Conservation (phyloP, 176 grass and related monocot genomes). For the Cymbopogon citratus region DNA sequence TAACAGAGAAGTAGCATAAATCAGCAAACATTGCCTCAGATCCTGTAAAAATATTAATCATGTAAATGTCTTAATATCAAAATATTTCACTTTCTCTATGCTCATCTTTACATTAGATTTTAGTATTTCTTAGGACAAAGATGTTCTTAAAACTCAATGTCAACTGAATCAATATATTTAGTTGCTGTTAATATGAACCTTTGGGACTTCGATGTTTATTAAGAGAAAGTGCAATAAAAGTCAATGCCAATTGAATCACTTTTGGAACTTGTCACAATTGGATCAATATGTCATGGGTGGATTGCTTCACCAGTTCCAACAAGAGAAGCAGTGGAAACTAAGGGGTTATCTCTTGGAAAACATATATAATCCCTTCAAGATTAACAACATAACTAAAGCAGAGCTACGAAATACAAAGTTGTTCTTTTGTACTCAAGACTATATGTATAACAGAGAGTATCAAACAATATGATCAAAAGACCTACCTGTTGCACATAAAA, state of each 20-base stretch:
- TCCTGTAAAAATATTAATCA: conserved; percentile 48
- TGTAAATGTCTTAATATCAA: conserved; percentile 3
- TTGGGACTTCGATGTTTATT: neutral
- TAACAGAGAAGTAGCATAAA: conserved; percentile 98
- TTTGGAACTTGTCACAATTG: neutral
- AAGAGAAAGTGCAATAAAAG: neutral
- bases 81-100: neutral
- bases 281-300: neutral
- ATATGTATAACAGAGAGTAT: conserved; percentile 5
- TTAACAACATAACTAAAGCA: neutral
- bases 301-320: neutral
- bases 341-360: neutral
- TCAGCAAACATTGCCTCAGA: conserved; percentile 99
- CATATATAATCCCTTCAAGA: neutral
- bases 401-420: neutral
- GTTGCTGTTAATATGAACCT: neutral
- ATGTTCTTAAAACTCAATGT: neutral
- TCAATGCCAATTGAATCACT: neutral
- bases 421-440: conserved; percentile 5
- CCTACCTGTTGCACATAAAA: conserved; percentile 88
- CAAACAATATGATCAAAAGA: conserved; percentile 9
- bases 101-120: neutral
- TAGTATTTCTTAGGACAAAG: neutral
- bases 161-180: neutral
- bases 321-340: neutral